These are phyloP conservation scores for Zygotorulaspora chibaensis DNA, from an alignment of 805 yeast species.

Conservation along the genomic window DNA sequence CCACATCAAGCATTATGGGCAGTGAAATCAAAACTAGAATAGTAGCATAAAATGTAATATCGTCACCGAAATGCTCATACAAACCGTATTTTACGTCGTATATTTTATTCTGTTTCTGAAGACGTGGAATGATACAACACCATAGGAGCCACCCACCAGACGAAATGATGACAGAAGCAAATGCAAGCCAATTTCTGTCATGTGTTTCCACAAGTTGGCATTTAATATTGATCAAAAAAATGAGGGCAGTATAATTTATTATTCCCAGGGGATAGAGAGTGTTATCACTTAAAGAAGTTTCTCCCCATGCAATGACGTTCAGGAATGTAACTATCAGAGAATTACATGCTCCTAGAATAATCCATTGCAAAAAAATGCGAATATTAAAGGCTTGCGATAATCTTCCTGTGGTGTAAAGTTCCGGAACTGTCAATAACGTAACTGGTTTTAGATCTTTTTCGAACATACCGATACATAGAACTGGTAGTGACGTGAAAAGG, in stretches of 20 bases:
- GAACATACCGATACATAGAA: slow-evolving; percentile 89
- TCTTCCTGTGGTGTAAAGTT: slow-evolving; percentile 75
- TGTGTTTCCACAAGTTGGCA: slow-evolving; percentile 77
- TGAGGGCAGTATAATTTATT: slow-evolving; percentile 65
- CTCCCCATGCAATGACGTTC: slow-evolving; percentile 67
- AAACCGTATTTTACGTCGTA: slow-evolving; percentile 72
- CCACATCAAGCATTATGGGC: slow-evolving; percentile 63
- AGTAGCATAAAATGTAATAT: slow-evolving; percentile 84
- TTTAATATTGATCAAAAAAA: slow-evolving; percentile 70
- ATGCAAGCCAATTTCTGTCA: slow-evolving; percentile 64
- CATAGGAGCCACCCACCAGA: slow-evolving; percentile 82
- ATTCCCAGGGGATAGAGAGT: slow-evolving; percentile 81
- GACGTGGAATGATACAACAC: slow-evolving; percentile 69
- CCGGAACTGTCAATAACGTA: slow-evolving; percentile 88
- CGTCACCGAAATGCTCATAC: slow-evolving; percentile 67
- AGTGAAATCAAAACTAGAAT: slow-evolving; percentile 52
- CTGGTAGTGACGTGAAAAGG: slow-evolving; percentile 88
- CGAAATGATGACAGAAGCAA: slow-evolving; percentile 63
- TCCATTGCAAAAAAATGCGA: slow-evolving; percentile 69
- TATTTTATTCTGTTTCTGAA: slow-evolving; percentile 53
- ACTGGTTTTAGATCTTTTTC: slow-evolving; percentile 87
- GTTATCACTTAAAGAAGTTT: slow-evolving; percentile 61
- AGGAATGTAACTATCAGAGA: slow-evolving; percentile 67
- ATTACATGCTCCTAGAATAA: slow-evolving; percentile 67
- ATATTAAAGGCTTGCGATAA: slow-evolving; percentile 70